Base-by-base conservation (phyloP, 2,329 filamentous ascomycete genomes). In the Thelonectria olida region DNA sequence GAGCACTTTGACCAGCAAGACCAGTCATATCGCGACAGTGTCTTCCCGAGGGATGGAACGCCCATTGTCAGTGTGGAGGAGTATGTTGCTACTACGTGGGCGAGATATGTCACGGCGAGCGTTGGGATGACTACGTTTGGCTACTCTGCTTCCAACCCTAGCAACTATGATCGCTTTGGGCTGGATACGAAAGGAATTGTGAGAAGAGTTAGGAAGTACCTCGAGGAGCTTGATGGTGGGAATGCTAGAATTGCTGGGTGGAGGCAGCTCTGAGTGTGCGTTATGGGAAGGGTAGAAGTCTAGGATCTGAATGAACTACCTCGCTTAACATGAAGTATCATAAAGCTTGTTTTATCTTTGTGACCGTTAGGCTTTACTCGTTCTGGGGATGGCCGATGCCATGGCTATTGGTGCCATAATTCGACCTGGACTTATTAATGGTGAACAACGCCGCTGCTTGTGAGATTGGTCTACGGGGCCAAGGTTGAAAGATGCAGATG, bases 1-100 rank as follows among this genome's bases (percentile, higher is more conserved):
- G 65, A 76, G 12, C 67, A 78, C 6, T 81, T 81, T 48, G 77
- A 80, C 45, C 48, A 64, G 42, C 78, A 83, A 65, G 59, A 75
- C 5, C 64, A 69, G 4, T 74, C 75, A 54, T 84, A 84, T 58
- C 70, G 53, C 17, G 63, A 62, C 7, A 54, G 34, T n/a, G 52
- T 65, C 27, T 66, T 61, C 51, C 59, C 61, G 6, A 34, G 47
- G 9, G 63, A 67, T 28, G 63, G 63, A 2, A 64, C 44, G 4
- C 77, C 79, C 2, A 67, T 75, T 7, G 76, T 84, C 2, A 80
- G 82, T 7, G 80, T 84, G 6, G 82, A 85, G 70, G 78, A 82
- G 15, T 84, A 81, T 62, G 74, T 80, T 4, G 75, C 78, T 0
- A 80, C 80, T 7, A 78, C 79, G 2, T 85, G 82, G 82, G 82